Base-by-base conservation (phyloP, 345 rosid species). In the Brassica juncea region DNA sequence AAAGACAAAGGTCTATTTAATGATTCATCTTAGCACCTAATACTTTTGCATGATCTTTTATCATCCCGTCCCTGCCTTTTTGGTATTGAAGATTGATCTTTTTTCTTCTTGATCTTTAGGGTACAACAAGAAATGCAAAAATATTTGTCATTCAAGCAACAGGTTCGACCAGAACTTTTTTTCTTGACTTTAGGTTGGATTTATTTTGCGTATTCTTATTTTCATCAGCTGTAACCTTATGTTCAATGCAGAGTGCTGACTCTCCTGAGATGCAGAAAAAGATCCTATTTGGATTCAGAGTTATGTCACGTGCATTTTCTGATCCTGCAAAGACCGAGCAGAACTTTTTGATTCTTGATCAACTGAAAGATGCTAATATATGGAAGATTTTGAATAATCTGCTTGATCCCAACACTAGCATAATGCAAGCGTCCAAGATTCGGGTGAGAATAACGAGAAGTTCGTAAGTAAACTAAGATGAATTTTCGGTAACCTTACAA, bases 71-170 rank as follows among this genome's bases (percentile, higher is more conserved):
- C 77, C 54, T 77, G 63, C 55, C 55, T 23, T 42, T 84, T 80
- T 75, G 72, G 75, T 84, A 81, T 81, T 62, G 78, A 77, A 66
- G 65, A 80, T 82, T 86, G 77, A 86, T 72, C 64, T 82, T 83
- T 60, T 6, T 77, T 89, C 71, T 86, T 83, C 77, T 85, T 82
- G 84, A 60, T 80, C 84, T 87, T 82, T 89, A 95, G 99, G 91
- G 87, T 90, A 86, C 98, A 95, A 77, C 98, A 88, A 82, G 99
- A 95, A 89, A 91, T 93, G 97, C 97, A 86, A 92, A 89, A 79
- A 79, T 95, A 93, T 84, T 84, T 93, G 60, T 88, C 89, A 39
- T 84, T 93, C 66, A 88, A 93, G 91, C 94, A 88, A 77, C 94
- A 93, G 99, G 99, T 95, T 76, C 39, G 88, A 15, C 55, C 47